Percentiles rank a stretch among this genome's conserved stretches.
Conservation (phyloP, 345 rosid species). For the Orychophragmus violaceus region DNA sequence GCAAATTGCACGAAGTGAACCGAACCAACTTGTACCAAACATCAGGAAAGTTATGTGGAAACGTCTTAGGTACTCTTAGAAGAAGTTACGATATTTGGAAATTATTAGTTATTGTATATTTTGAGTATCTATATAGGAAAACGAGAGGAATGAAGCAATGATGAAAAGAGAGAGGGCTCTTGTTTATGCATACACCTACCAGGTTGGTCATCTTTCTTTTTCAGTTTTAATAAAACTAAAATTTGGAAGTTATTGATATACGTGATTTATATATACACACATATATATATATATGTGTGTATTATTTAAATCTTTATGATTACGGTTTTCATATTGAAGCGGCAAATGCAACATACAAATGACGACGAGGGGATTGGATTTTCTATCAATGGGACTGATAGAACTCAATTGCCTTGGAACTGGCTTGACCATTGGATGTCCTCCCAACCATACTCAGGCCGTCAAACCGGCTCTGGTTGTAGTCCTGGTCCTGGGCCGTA, state of each 20-base stretch:
- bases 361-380: slow-evolving; percentile 32
- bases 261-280: not conserved
- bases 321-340: slow-evolving; percentile 5
- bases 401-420: slow-evolving; percentile 75
- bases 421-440: too few species aligned
- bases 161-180: slow-evolving; percentile 79
- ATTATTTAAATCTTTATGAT: not conserved
- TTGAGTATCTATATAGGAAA: slow-evolving; percentile 34
- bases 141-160: slow-evolving; percentile 48
- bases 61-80: not conserved
- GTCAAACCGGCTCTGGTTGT: slow-evolving; percentile 35
- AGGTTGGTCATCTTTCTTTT: slow-evolving; percentile 38
- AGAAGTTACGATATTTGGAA: not conserved
- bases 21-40: slow-evolving; percentile 42
- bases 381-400: slow-evolving; percentile 36
- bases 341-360: slow-evolving; percentile 34
- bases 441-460: too few species aligned
- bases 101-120: not conserved
- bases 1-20: slow-evolving; percentile 40
- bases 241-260: not conserved
- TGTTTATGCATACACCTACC: slow-evolving; percentile 82
- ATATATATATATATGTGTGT: too few species aligned
- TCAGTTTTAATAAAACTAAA: not conserved
- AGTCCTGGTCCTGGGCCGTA: slow-evolving; percentile 39
- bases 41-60: slow-evolving; percentile 13